Percentiles rank a stretch among this genome's conserved stretches.
phyloP scores from a whole-genome alignment of 768 basidiomycete species.

The Rhizopogon salebrosus region DNA sequence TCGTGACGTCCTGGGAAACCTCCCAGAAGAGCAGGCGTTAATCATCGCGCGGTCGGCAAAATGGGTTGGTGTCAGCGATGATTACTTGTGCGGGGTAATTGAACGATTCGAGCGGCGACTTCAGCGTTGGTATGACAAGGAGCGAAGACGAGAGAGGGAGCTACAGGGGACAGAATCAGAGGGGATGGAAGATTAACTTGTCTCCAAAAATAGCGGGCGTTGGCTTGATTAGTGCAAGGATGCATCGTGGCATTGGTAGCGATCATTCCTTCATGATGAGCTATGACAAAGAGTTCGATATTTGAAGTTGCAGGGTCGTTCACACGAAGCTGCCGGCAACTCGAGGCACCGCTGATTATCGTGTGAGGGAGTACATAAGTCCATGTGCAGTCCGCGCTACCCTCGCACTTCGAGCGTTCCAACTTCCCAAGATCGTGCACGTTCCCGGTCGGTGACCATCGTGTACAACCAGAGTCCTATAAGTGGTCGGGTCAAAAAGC shows the following conservation, averaged over 20 bases:
- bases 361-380: constrained; percentile 5
- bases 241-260: neutral
- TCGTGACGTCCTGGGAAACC: constrained; percentile 59
- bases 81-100: constrained; percentile 50
- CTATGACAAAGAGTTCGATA: neutral
- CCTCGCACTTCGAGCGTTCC: neutral
- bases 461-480: neutral
- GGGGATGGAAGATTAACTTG: neutral
- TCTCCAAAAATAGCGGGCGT: neutral
- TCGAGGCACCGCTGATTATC: neutral
- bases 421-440: neutral
- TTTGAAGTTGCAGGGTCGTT: neutral
- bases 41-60: constrained; percentile 48
- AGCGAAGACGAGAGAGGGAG: constrained; percentile 17
- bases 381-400: neutral
- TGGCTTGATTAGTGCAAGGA: too few relatives aligned
- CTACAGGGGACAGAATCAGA: constrained; percentile 4
- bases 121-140: constrained; percentile 39
- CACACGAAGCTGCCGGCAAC: neutral
- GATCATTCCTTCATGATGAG: neutral
- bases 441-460: neutral
- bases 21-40: constrained; percentile 44
- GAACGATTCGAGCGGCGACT: constrained; percentile 66
- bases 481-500: neutral
- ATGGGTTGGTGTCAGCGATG: constrained; percentile 51